These are phyloP conservation scores for Russula sp. DNA, from an alignment of 768 basidiomycete species.

Conservation along the genomic window DNA sequence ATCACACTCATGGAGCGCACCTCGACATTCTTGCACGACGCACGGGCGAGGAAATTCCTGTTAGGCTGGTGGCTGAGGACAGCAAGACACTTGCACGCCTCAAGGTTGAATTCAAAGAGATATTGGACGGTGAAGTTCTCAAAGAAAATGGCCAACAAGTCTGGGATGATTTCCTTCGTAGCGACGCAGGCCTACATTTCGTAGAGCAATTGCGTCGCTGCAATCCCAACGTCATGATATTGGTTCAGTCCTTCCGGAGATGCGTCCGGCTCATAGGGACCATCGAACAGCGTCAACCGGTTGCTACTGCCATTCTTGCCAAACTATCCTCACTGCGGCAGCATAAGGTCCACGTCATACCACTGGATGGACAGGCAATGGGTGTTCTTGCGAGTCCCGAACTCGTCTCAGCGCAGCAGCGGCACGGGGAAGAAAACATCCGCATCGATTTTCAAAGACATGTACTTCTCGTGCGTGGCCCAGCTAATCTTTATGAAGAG, in stretches of 20 bases:
- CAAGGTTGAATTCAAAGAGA: constrained; percentile 54
- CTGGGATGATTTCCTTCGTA: constrained; percentile 61
- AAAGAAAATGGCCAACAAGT: constrained; percentile 41
- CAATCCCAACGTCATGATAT: constrained; percentile 38
- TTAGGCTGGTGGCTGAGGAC: constrained; percentile 47
- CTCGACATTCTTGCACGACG: constrained; percentile 28
- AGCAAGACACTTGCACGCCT: constrained; percentile 44
- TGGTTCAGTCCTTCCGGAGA: constrained; percentile 35
- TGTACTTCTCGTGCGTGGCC: constrained; percentile 49
- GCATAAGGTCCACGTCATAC: constrained; percentile 38
- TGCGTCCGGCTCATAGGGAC: constrained; percentile 51
- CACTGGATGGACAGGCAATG: constrained; percentile 40
- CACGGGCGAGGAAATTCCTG: constrained; percentile 17
- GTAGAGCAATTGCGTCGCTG: constrained; percentile 37
- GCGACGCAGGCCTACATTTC: constrained; percentile 36
- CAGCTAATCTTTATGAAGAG: constrained; percentile 36
- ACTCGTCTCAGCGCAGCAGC: constrained; percentile 38
- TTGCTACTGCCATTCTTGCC: constrained; percentile 39
- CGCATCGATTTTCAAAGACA: constrained; percentile 38
- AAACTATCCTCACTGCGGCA: constrained; percentile 40
- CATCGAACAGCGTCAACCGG: constrained; percentile 33
- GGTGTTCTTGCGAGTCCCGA: constrained; percentile 41
- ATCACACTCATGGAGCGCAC: constrained; percentile 26
- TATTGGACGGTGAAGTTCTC: constrained; percentile 54
- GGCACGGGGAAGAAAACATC: constrained; percentile 53